phyloP scores from a whole-genome alignment of 805 yeast species.

The Candida glaebosa region DNA sequence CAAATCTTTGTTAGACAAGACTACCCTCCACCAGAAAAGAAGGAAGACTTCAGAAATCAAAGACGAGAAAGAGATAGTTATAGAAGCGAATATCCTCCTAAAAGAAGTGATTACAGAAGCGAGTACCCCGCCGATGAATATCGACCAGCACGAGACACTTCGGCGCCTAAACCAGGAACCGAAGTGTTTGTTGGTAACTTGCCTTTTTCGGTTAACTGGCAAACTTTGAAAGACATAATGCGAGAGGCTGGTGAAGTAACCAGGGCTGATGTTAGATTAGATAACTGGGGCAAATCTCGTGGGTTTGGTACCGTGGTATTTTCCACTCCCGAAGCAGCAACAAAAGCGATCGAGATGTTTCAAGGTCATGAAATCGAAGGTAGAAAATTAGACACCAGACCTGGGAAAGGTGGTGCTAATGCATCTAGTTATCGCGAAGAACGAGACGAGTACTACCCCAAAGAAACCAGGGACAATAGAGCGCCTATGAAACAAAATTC shows the following conservation, averaged over 20 bases:
- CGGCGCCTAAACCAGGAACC: conserved; percentile 33
- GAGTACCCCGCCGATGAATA: conserved; percentile 7
- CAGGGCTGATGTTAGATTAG: conserved; percentile 74
- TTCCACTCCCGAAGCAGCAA: conserved; percentile 63
- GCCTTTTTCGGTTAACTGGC: conserved; percentile 82
- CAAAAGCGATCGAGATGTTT: conserved; percentile 63
- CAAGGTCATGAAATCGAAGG: conserved; percentile 74
- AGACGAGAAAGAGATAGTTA: conserved; percentile 10
- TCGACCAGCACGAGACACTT: conserved; percentile 12
- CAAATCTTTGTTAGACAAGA: conserved; percentile 87
- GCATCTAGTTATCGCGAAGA: conserved; percentile 2
- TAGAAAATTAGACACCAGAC: conserved; percentile 74
- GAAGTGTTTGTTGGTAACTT: conserved; percentile 79
- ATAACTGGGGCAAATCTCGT: conserved; percentile 69
- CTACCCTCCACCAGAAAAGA: conserved; percentile 69
- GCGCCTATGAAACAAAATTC: conserved; percentile 31
- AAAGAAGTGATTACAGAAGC: conserved; percentile 14
- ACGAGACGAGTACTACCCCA: too few species aligned
- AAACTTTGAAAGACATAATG: conserved; percentile 80
- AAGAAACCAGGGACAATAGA: conserved; percentile 10
- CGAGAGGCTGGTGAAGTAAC: conserved; percentile 71
- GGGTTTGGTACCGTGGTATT: conserved; percentile 85
- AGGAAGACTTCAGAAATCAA: conserved; percentile 18
- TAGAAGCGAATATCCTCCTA: conserved; percentile 22
- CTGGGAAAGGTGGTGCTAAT: conserved; percentile 39